Evolutionary conservation across 192 early-diverging fungal species (phyloP).

Genomic region (Coemansia sp.): DNA sequence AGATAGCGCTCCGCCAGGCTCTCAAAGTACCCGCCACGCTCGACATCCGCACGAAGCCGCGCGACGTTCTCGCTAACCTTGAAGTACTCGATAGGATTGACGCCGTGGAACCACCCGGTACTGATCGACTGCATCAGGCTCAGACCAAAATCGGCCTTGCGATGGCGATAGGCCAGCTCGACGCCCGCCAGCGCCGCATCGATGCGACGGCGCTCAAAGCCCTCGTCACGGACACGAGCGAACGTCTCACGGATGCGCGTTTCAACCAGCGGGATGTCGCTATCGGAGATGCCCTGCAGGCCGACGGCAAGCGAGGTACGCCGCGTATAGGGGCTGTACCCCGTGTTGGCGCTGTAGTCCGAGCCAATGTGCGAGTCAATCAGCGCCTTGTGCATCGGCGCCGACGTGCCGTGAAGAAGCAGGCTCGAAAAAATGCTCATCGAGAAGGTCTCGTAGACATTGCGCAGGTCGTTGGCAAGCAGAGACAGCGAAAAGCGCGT

Average conservation of each 20-base stretch:
- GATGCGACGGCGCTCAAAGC: conserved; percentile 73
- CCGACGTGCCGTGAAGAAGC: conserved; percentile 80
- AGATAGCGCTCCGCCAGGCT: conserved; percentile 72
- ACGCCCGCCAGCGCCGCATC: conserved; percentile 84
- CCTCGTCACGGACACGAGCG: conserved; percentile 61
- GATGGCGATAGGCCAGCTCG: conserved; percentile 88
- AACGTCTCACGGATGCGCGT: conserved; percentile 68
- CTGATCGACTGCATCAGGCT: conserved; percentile 70
- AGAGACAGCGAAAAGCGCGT: conserved; percentile 72
- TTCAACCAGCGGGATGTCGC: conserved; percentile 64
- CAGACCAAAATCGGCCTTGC: conserved; percentile 85
- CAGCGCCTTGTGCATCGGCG: conserved; percentile 91
- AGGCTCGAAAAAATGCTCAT: conserved; percentile 75
- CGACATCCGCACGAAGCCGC: conserved; percentile 61
- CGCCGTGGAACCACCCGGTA: conserved; percentile 85
- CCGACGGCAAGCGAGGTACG: conserved; percentile 77
- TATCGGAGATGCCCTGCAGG: conserved; percentile 75
- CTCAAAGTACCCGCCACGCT: conserved; percentile 69
- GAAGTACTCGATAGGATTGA: conserved; percentile 78
- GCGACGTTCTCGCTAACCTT: conserved; percentile 76
- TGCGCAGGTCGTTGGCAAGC: conserved; percentile 71
- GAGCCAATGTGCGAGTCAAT: conserved; percentile 87
- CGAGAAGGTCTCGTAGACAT: conserved; percentile 81
- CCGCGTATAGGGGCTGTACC: conserved; percentile 68
- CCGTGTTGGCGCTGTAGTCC: conserved; percentile 86